A percentile compares a stretch with the other conserved stretches of the same genome.
Conservation (phyloP, 129 eudicot genomes). For the Oenanthe sinensis region DNA sequence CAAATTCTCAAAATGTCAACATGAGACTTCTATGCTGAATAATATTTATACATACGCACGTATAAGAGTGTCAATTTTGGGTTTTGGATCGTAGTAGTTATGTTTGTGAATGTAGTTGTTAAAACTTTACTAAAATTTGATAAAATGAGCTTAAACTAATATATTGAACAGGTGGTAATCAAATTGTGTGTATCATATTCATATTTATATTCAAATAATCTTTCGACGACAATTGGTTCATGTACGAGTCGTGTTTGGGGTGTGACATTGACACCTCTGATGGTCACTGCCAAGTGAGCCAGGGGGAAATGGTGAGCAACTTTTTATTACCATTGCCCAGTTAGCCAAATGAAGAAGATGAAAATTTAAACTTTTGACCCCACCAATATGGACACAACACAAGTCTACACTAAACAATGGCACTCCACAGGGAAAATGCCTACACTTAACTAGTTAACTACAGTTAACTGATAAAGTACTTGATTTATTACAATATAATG, state of each 20-base stretch:
- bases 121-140: too few relatives aligned
- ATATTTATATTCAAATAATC: too few relatives aligned
- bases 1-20: not conserved
- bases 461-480: not conserved
- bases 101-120: too few relatives aligned
- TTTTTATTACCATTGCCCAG: not conserved
- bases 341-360: not conserved
- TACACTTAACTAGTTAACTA: not conserved
- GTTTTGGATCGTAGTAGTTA: too few relatives aligned
- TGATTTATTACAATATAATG: not conserved
- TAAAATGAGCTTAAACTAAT: too few relatives aligned
- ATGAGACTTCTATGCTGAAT: not conserved
- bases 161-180: too few relatives aligned
- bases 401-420: slow-evolving; percentile 9
- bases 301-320: too few relatives aligned
- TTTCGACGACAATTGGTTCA: too few relatives aligned
- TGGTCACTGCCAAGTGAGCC: too few relatives aligned
- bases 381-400: not conserved
- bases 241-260: not conserved
- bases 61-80: too few relatives aligned
- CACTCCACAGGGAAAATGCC: slow-evolving; percentile 7
- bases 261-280: too few relatives aligned
- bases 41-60: too few relatives aligned
- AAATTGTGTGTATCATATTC: not conserved
- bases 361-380: not conserved